Evolutionary conservation across 2,329 filamentous ascomycete genomes (phyloP).

Genomic region (Aspergillus thermomutatus): DNA sequence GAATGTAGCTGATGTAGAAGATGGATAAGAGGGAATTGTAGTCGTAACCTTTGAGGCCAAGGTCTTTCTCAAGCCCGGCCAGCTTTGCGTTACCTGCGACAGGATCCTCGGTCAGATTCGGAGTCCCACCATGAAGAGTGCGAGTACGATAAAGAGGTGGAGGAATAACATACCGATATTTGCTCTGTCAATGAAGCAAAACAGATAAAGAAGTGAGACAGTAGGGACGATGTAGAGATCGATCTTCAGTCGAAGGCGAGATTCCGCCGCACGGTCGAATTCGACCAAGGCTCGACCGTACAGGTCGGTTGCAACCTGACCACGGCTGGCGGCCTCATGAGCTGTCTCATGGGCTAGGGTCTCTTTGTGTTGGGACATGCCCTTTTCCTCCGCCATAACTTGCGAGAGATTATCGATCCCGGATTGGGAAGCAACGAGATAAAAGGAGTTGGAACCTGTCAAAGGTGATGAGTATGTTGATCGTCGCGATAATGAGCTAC

Average conservation of each 20-base stretch:
- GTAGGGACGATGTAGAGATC: constrained; percentile 65
- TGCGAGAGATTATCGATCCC: background rate
- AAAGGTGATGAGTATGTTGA: background rate
- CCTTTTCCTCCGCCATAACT: constrained; percentile 21
- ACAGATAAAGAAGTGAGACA: constrained; percentile 64
- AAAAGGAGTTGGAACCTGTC: background rate
- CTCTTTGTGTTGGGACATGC: constrained; percentile 15
- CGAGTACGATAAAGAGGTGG: background rate
- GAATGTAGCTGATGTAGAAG: constrained; percentile 71
- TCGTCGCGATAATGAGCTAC: background rate
- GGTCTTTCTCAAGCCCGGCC: constrained; percentile 62
- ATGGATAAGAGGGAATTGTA: constrained; percentile 66
- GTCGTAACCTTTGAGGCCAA: constrained; percentile 59
- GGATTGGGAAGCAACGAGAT: too few relatives aligned
- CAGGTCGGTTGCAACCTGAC: constrained; percentile 49
- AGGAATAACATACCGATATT: constrained; percentile 57
- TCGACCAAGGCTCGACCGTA: constrained; percentile 50
- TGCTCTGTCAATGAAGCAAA: constrained; percentile 72
- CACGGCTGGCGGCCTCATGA: constrained; percentile 42
- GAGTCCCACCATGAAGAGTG: background rate
- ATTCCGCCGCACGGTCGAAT: constrained; percentile 59
- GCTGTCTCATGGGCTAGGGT: constrained; percentile 14
- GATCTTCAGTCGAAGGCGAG: constrained; percentile 60
- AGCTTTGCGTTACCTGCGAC: constrained; percentile 62
- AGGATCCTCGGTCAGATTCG: background rate